Evolutionary conservation across 2,329 filamentous ascomycete species (phyloP).

Genomic region (Pseudovirgaria hyperparasitica): DNA sequence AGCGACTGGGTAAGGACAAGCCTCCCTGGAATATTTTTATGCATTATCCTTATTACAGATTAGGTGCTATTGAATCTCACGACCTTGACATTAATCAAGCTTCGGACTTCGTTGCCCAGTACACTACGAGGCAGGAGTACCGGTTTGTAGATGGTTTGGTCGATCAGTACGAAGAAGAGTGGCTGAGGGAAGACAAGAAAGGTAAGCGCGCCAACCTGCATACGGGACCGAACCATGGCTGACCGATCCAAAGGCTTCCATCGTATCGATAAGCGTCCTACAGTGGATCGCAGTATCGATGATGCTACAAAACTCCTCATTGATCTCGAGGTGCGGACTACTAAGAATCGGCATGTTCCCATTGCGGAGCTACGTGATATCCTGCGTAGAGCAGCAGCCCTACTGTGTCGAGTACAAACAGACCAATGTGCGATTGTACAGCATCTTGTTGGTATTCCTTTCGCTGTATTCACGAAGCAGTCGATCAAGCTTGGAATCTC

Average conservation of each 20-base stretch:
- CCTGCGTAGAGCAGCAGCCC: constrained; percentile 69
- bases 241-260: too few species aligned
- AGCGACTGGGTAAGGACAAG: constrained; percentile 46
- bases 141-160: constrained; percentile 68
- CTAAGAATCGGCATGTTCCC: constrained; percentile 55
- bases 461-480: constrained; percentile 84
- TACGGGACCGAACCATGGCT: too few species aligned
- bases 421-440: constrained; percentile 71
- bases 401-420: constrained; percentile 66
- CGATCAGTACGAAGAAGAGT: constrained; percentile 50
- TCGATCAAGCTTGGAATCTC: constrained; percentile 93
- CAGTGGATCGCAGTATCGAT: constrained; percentile 31
- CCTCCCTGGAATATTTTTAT: constrained; percentile 4
- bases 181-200: constrained; percentile 45
- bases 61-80: constrained; percentile 58
- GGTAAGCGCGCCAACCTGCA: constrained; percentile 1
- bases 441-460: constrained; percentile 84
- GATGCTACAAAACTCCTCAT: constrained; percentile 48
- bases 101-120: constrained; percentile 93
- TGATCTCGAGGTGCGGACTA: constrained; percentile 59
- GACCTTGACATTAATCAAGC: constrained; percentile 74
- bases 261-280: too few species aligned
- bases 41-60: background rate
- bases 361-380: constrained; percentile 68
- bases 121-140: constrained; percentile 93